Percentiles rank a stretch among this genome's conserved stretches.
Conservation (phyloP, 2,329 filamentous ascomycete species). For the Botryotinia narcissicola region DNA sequence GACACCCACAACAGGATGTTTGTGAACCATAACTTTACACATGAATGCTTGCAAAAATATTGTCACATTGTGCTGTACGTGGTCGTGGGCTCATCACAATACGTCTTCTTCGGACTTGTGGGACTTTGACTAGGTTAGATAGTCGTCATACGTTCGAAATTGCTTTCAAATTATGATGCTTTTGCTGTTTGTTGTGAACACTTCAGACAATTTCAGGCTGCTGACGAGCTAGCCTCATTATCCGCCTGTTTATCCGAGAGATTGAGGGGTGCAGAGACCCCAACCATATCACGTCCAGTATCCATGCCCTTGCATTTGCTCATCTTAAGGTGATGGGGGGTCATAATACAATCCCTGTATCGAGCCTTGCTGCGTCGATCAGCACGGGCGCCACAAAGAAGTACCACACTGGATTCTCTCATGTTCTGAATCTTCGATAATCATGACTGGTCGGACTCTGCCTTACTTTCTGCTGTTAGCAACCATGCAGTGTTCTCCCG, state of each 20-base stretch:
- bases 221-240: conserved; percentile 20
- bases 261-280: conserved; percentile 22
- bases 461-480: conserved; percentile 11
- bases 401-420: conserved; percentile 19
- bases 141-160: conserved; percentile 13
- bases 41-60: conserved; percentile 11
- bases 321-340: conserved; percentile 22
- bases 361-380: conserved; percentile 18
- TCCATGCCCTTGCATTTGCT: conserved; percentile 22
- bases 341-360: conserved; percentile 16
- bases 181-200: conserved; percentile 3
- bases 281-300: conserved; percentile 19
- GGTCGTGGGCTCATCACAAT: conserved; percentile 10
- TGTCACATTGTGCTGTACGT: conserved; percentile 12
- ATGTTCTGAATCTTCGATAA: conserved; percentile 12
- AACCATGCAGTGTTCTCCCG: conserved; percentile 21
- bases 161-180: conserved; percentile 7
- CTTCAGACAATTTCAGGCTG: conserved; percentile 16
- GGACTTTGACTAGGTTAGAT: conserved; percentile 14
- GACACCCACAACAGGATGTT: conserved; percentile 9
- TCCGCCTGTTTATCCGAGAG: conserved; percentile 23
- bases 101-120: conserved; percentile 14
- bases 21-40: conserved; percentile 15
- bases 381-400: conserved; percentile 22
- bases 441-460: conserved; percentile 14